Conservation (phyloP, 805 yeast species). For the Candida maltosa region DNA sequence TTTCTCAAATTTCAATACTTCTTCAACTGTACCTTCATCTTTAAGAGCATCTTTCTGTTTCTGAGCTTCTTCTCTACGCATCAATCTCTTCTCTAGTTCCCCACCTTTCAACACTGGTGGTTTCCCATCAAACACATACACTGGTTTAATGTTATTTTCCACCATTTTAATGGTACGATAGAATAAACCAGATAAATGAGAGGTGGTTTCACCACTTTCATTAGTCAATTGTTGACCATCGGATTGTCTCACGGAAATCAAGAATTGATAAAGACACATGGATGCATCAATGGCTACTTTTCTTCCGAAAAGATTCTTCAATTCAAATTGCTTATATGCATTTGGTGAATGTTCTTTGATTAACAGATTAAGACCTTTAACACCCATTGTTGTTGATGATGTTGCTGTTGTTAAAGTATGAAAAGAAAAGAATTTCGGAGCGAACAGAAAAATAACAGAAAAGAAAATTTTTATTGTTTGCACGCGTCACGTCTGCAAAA, state of each 20-base stretch:
- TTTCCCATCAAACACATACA: conserved; percentile 95
- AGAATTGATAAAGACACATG: conserved; percentile 93
- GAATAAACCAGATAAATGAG: conserved; percentile 95
- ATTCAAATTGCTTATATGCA: conserved; percentile 73
- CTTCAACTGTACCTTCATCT: conserved; percentile 79
- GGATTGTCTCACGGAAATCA: conserved; percentile 93
- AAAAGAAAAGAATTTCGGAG: neutral
- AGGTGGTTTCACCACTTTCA: conserved; percentile 85
- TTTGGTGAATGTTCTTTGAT: conserved; percentile 86
- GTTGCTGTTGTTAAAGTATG: neutral
- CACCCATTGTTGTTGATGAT: conserved; percentile 7
- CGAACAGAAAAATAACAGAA: neutral
- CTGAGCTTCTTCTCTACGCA: conserved; percentile 78
- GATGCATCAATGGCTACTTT: conserved; percentile 98
- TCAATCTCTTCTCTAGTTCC: conserved; percentile 82
- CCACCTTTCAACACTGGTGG: conserved; percentile 95
- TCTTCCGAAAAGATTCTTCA: conserved; percentile 85
- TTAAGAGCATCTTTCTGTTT: conserved; percentile 70
- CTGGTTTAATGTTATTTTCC: conserved; percentile 92
- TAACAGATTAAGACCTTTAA: conserved; percentile 74
- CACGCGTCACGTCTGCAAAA: neutral
- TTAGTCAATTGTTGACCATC: conserved; percentile 92
- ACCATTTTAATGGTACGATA: conserved; percentile 88
- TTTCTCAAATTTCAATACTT: conserved; percentile 71
- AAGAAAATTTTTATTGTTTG: neutral